These are phyloP conservation scores for Inonotus obliquus DNA, from an alignment of 1,284 basidiomycete species.

Conservation along the genomic window DNA sequence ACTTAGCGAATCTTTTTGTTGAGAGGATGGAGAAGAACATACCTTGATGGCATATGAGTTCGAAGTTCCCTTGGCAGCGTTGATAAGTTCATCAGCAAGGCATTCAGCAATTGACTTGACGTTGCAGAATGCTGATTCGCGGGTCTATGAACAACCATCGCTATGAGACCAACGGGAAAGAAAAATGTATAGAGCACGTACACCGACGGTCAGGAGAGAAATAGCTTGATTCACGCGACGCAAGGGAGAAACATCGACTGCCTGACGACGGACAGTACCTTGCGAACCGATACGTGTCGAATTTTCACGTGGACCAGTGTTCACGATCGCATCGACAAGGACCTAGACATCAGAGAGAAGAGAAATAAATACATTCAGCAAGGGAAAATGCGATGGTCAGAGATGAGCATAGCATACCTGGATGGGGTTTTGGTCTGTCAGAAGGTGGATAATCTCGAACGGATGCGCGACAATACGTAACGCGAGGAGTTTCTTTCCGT, in stretches of 20 bases:
- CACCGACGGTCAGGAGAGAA: slow-evolving; percentile 92
- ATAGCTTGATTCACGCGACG: slow-evolving; percentile 98
- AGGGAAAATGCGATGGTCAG: background rate
- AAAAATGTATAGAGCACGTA: slow-evolving; percentile 41
- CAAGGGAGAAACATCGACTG: slow-evolving; percentile 98
- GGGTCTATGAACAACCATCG: slow-evolving; percentile 55
- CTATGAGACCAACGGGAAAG: background rate
- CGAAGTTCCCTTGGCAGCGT: slow-evolving; percentile 99
- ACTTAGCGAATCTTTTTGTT: no score
- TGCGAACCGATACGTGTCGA: slow-evolving; percentile 99
- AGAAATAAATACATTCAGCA: background rate
- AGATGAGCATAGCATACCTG: slow-evolving; percentile 56
- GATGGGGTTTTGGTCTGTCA: slow-evolving; percentile 99
- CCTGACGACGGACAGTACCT: slow-evolving; percentile 99
- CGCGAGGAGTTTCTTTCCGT: slow-evolving; percentile 99
- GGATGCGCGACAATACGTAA: slow-evolving; percentile 99
- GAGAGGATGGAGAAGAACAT: no score
- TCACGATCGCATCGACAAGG: slow-evolving; percentile 98
- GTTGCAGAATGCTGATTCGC: slow-evolving; percentile 99
- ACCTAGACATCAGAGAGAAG: slow-evolving; percentile 31
- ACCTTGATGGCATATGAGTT: slow-evolving; percentile 99
- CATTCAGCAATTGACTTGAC: slow-evolving; percentile 99
- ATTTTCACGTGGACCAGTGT: slow-evolving; percentile 99
- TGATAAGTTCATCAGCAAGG: slow-evolving; percentile 99
- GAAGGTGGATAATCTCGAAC: slow-evolving; percentile 99